Evolutionary conservation across 192 early-diverging fungal species (phyloP), one percentile per base, ranked within the genome.

Genomic region (Glomus cerebriforme): DNA sequence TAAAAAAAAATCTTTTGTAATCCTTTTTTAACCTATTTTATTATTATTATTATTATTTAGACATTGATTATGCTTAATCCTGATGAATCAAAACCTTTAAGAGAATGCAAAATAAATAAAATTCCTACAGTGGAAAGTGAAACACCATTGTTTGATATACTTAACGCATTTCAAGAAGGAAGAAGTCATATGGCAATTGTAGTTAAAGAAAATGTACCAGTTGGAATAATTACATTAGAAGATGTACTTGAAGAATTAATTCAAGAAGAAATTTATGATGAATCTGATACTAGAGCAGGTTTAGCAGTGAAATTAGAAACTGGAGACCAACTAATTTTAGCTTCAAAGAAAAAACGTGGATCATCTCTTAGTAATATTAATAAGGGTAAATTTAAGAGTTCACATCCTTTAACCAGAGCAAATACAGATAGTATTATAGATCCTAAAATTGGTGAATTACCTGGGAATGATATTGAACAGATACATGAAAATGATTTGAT

Each of bases 171-270:
- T 82, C 93, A 94, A 81, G 92, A 92, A 75, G 93, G 93, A 13
- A 87, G 91, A 72, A 91, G 91, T 78, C 93, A 94, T 73, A 90
- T 94, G 91, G 92, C 93, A 7, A 81, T 92, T 37, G 90, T 92
- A 12, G 68, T 77, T 2, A 74, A 76, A 26, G 69, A 59, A 58
- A 58, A 69, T 8, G 7, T 58, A 9, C 82, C 82, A 3, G 81
- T 94, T 32, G 92, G 92, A 24, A 89, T 92, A 15, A 91, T 94
- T 59, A 94, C 92, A 7, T 82, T 94, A 45, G 92, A 94, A 71
- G 92, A 94, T 79, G 92, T 94, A 15, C 91, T 94, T 70, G 93
- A 94, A 82, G 93, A 93, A 83, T 83, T 94, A n/a, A 91, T 94
- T 73, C 90, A 92, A 45, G 93, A 94, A 79, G 92, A 93, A 73